Percentiles rank a stretch among this genome's conserved stretches.
These are phyloP conservation scores for Lyophyllum semitale DNA, from an alignment of 768 basidiomycete genomes.

Conservation along the genomic window DNA sequence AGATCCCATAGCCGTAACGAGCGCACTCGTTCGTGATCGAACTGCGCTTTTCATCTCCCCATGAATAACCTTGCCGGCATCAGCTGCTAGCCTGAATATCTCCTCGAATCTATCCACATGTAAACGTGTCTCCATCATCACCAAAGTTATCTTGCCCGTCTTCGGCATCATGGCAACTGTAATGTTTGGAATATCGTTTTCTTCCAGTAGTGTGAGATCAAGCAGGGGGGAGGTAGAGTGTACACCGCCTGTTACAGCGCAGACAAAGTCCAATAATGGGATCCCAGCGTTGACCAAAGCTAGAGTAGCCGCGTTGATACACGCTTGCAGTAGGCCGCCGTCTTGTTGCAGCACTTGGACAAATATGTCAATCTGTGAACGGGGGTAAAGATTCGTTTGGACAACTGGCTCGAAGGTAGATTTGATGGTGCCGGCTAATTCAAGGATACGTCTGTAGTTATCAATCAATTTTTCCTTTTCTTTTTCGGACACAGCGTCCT, in stretches of 20 bases:
- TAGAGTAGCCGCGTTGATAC: constrained; percentile 93
- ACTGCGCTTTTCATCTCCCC: constrained; percentile 82
- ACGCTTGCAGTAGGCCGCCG: constrained; percentile 86
- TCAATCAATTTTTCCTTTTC: constrained; percentile 1
- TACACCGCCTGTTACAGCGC: constrained; percentile 86
- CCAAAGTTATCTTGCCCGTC: constrained; percentile 81
- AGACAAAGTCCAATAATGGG: constrained; percentile 87
- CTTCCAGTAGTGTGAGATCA: constrained; percentile 88
- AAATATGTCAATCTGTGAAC: constrained; percentile 92
- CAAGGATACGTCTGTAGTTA: constrained; percentile 71
- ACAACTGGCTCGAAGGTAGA: constrained; percentile 97
- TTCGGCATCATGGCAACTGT: constrained; percentile 91
- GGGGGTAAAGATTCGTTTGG: constrained; percentile 87
- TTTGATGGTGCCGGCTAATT: constrained; percentile 85
- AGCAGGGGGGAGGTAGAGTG: constrained; percentile 80
- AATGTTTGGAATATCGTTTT: constrained; percentile 85
- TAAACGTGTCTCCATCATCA: constrained; percentile 92
- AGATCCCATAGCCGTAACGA: constrained; percentile 65
- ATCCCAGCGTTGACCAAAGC: constrained; percentile 91
- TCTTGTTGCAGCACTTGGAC: constrained; percentile 94
- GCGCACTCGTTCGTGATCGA: constrained; percentile 55
- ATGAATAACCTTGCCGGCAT: constrained; percentile 78
- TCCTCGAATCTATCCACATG: constrained; percentile 93
- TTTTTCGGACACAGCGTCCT: not conserved
- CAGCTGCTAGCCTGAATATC: constrained; percentile 75